Percentiles rank a stretch among this genome's conserved stretches.
Conservation (phyloP, 345 rosid species). For the Bruguiera parviflora region DNA sequence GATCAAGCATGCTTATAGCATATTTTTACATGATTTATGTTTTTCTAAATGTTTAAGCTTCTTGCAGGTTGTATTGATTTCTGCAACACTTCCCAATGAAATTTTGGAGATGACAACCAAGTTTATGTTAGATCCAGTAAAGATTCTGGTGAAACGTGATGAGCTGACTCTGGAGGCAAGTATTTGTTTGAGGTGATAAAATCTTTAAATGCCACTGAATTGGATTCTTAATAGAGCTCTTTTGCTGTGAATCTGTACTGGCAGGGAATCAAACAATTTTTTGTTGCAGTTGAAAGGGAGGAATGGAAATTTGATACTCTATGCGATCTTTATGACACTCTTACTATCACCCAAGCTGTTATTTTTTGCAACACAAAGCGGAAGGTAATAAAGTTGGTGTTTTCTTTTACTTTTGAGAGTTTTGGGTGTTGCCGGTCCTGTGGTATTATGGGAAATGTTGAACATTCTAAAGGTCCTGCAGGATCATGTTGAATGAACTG, state of each 20-base stretch:
- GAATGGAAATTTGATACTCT: conserved; percentile 99
- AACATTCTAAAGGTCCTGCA: neutral
- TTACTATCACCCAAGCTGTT: conserved; percentile 92
- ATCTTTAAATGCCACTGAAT: neutral
- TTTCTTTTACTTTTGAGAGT: neutral
- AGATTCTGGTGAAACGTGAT: conserved; percentile 97
- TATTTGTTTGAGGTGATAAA: neutral
- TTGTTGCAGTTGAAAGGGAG: conserved; percentile 91
- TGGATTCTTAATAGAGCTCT: conserved; percentile 2
- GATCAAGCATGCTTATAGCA: too few species aligned
- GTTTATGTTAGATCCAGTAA: conserved; percentile 95
- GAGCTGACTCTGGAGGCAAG: conserved; percentile 91
- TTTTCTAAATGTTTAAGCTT: neutral
- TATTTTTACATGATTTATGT: too few species aligned
- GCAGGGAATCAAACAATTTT: conserved; percentile 94
- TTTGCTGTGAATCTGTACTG: conserved; percentile 14
- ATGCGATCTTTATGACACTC: conserved; percentile 93
- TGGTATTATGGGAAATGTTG: too few species aligned
- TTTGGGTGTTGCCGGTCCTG: neutral
- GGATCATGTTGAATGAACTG: too few species aligned
- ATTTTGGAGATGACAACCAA: conserved; percentile 90
- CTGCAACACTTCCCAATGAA: conserved; percentile 97
- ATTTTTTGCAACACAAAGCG: conserved; percentile 96
- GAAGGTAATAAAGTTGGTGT: conserved; percentile 46
- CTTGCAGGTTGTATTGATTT: conserved; percentile 76